phyloP scores from a whole-genome alignment of 2,329 filamentous ascomycete species.

The Talaromyces sp. region DNA sequence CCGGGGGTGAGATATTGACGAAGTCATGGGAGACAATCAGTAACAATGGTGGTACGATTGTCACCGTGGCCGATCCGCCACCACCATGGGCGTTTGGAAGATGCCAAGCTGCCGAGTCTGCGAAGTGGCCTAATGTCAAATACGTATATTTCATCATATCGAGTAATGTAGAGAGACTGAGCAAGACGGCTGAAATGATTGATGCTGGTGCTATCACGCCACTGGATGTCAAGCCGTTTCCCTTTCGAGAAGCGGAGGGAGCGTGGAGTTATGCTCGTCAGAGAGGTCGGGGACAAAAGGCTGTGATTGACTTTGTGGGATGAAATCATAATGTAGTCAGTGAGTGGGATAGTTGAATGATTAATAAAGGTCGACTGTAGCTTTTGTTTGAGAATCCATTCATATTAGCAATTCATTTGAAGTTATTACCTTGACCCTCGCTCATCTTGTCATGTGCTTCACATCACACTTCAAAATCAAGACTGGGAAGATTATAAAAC shows the following conservation, averaged over 20 bases:
- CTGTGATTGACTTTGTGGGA: background rate
- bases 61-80: conserved; percentile 33
- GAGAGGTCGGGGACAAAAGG: background rate
- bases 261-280: background rate
- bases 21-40: conserved; percentile 31
- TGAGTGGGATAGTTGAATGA: background rate
- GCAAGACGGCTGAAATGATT: background rate
- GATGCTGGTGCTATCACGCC: background rate
- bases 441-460: background rate
- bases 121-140: background rate
- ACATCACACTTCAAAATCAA: background rate
- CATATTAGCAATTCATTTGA: background rate
- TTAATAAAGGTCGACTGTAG: background rate
- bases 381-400: background rate
- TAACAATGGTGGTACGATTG: conserved; percentile 27
- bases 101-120: background rate
- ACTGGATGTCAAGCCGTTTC: background rate
- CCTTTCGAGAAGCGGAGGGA: background rate
- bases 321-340: background rate
- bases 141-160: conserved; percentile 7
- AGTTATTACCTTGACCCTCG: background rate
- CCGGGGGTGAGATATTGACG: conserved; percentile 26
- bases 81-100: background rate
- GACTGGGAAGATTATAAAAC: conserved; percentile 17
- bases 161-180: conserved; percentile 1